Conservation (phyloP, 23 red algal genomes). For the Gracilariopsis chorda region DNA sequence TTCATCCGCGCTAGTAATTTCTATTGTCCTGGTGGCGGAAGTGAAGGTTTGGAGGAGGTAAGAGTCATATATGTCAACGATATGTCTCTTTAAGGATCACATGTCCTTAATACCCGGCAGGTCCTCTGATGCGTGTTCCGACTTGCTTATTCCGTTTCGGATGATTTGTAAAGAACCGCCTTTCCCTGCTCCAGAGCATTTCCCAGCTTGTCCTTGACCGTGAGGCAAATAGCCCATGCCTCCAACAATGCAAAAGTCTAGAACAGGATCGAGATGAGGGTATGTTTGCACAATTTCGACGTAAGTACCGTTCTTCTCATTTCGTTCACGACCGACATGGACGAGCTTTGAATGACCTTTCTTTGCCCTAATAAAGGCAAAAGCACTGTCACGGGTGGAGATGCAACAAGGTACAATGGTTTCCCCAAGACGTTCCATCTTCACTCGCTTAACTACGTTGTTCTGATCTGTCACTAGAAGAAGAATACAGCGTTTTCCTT, state of each 20-base stretch:
- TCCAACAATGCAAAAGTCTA: constrained; percentile 92
- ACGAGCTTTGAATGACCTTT: constrained; percentile 88
- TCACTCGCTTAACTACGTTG: constrained; percentile 22
- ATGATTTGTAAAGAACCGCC: constrained; percentile 88
- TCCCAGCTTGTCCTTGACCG: constrained; percentile 86
- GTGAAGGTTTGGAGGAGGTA: constrained; percentile 85
- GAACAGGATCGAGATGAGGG: constrained; percentile 85
- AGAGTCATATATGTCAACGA: constrained; percentile 57
- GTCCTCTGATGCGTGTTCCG: constrained; percentile 84
- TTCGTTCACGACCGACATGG: constrained; percentile 27
- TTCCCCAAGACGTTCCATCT: constrained; percentile 80
- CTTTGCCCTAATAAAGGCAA: constrained; percentile 81
- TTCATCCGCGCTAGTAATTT: constrained; percentile 72
- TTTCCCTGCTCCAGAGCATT: constrained; percentile 84
- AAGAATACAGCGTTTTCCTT: constrained; percentile 82
- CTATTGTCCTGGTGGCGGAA: constrained; percentile 76
- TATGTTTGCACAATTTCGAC: constrained; percentile 86
- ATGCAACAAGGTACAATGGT: constrained; percentile 70
- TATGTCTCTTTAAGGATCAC: constrained; percentile 71
- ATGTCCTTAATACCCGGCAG: constrained; percentile 90
- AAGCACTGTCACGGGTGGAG: constrained; percentile 79
- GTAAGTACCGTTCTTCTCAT: constrained; percentile 19
- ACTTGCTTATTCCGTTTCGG: constrained; percentile 93
- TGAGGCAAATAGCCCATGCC: constrained; percentile 60
- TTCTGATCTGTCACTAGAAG: constrained; percentile 52